Evolutionary conservation across 805 yeast genomes (phyloP).

Genomic region (Maudiozyma pseudohumilis): DNA sequence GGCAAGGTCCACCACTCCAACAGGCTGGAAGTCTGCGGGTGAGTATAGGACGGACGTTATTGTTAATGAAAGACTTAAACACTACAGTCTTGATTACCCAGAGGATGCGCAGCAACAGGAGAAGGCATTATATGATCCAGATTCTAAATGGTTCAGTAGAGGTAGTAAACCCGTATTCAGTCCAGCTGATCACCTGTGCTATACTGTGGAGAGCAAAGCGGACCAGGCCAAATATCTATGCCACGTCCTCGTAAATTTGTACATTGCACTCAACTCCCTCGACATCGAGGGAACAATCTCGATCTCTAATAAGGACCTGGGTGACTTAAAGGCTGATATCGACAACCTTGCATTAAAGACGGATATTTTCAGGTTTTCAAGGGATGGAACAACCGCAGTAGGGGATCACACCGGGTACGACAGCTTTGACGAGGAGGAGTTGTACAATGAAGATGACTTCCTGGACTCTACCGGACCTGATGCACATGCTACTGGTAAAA

Average conservation of each 20-base stretch:
- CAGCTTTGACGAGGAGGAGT: slow-evolving; percentile 31
- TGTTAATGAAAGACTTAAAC: slow-evolving; percentile 25
- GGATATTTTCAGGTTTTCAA: slow-evolving; percentile 32
- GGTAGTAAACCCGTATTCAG: slow-evolving; percentile 26
- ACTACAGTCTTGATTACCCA: slow-evolving; percentile 46
- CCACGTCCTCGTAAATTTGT: slow-evolving; percentile 71
- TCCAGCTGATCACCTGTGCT: slow-evolving; percentile 49
- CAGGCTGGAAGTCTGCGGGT: slow-evolving; percentile 4
- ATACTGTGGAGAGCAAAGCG: slow-evolving; percentile 52
- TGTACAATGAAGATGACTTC: slow-evolving; percentile 27
- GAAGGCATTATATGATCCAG: slow-evolving; percentile 20
- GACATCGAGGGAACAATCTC: slow-evolving; percentile 65
- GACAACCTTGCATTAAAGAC: slow-evolving; percentile 46
- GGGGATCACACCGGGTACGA: slow-evolving; percentile 33
- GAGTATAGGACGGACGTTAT: slow-evolving; percentile 19
- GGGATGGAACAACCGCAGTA: slow-evolving; percentile 26
- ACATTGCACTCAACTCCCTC: slow-evolving; percentile 63
- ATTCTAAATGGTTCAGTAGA: slow-evolving; percentile 34
- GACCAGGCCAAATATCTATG: slow-evolving; percentile 68
- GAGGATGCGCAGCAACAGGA: slow-evolving; percentile 20
- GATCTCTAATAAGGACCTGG: slow-evolving; percentile 59
- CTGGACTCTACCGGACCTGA: slow-evolving; percentile 22
- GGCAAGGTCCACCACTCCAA: slow-evolving; percentile 21
- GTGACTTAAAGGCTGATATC: slow-evolving; percentile 32
- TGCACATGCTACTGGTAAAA: slow-evolving; percentile 41